A percentile compares a stretch with the other conserved stretches of the same genome.
phyloP scores from a whole-genome alignment of 176 grass and related monocot genomes.

The Aegilops longissima region DNA sequence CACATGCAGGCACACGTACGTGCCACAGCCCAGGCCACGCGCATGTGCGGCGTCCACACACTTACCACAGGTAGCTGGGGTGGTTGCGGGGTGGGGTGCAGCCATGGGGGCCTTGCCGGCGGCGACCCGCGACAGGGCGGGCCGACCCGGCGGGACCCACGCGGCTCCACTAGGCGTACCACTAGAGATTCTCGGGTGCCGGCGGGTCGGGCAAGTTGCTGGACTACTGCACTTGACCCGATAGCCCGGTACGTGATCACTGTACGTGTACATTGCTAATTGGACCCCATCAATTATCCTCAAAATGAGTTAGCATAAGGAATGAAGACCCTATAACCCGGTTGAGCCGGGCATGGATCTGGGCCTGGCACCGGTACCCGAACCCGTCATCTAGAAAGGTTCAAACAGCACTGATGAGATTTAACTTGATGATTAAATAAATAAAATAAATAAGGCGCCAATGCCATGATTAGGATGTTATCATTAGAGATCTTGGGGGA shows the following conservation, averaged over 20 bases:
- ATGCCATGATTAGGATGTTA: conserved; percentile 59
- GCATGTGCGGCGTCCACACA: conserved; percentile 8
- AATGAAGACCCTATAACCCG: not conserved
- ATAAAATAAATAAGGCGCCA: not conserved
- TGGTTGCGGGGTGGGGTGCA: conserved; percentile 51
- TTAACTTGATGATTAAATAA: not conserved
- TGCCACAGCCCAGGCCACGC: conserved; percentile 10
- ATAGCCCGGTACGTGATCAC: too few relatives aligned
- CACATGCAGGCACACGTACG: conserved; percentile 26
- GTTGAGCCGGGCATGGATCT: not conserved
- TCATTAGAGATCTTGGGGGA: conserved; percentile 47
- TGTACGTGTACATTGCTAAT: too few relatives aligned
- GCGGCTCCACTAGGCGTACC: not conserved
- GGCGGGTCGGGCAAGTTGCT: not conserved
- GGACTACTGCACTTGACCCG: too few relatives aligned
- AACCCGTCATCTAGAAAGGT: not conserved
- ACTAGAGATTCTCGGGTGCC: not conserved
- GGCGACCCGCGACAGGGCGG: conserved; percentile 37
- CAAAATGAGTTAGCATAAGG: not conserved
- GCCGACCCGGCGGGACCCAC: conserved; percentile 23
- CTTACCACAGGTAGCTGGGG: conserved; percentile 21
- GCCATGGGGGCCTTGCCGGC: conserved; percentile 37
- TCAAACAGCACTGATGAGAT: not conserved
- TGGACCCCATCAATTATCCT: not conserved
- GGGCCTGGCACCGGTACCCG: not conserved